Base-by-base conservation (phyloP, 225 moss, liverwort and hornwort species). In the Thuidium tamariscinum region DNA sequence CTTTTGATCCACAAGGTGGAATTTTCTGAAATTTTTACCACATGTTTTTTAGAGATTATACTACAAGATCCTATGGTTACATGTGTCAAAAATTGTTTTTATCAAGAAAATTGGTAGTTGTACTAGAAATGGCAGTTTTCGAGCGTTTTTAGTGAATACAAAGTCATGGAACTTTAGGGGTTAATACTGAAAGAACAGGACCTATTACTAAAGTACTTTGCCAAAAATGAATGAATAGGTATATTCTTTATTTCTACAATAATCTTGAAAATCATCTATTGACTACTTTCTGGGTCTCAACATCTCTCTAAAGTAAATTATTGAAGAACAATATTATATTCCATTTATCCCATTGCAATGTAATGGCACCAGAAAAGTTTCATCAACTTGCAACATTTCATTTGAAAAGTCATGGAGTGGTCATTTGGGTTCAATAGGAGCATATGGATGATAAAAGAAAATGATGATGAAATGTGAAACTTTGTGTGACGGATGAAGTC, bases 391-490 rank as follows among this genome's bases (percentile, higher is more conserved):
- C 1, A 72, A 46, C 11, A 19, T 30, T 11, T 19, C 48, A 73
- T 73, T 51, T 30, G 2, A 17, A 3, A 72, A 18, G 1, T 0
- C 3, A 0, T 2, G 0, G 4, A 1, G 0, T 29, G 44, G 2
- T 10, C 44, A 29, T 6, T 16, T 29, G 6, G 10, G 2, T 42
- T 27, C 15, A 42, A 29, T 5, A 44, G 0, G 10, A 17, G 6
- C 11, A 32, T 19, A 32, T 1, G 2, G 11, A 30, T 73, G 73
- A 32, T 48, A 2, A 48, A 71, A 71, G 9, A 30, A 46, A 30
- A 46, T 23, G 14, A 0, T 1, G 8, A 25, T 10, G 44, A 68
- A 68, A 68, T 37, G 39, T 39, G 23, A 16, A 6, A 26, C 15
- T 26, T 22, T 67, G 12, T 2, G 16, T 26, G 26, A 42, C 2